Conservation (phyloP, 2,329 filamentous ascomycete species). For the Xylariaceae sp. region DNA sequence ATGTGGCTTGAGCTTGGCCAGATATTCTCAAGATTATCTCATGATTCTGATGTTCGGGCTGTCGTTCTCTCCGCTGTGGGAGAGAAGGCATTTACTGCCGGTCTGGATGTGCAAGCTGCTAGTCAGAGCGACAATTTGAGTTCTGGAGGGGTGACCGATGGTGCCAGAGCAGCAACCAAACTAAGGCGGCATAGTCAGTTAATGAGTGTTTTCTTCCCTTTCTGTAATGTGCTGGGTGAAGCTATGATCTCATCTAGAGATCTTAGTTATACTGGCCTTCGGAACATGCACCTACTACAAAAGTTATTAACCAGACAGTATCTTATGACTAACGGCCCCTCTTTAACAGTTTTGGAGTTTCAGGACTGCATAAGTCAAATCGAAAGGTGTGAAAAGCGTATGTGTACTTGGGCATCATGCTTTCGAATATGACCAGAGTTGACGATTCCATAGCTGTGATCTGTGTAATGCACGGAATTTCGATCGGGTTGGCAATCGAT, state of each 20-base stretch:
- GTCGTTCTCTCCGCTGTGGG: conserved; percentile 79
- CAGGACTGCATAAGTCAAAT: conserved; percentile 72
- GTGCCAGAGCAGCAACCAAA: conserved; percentile 57
- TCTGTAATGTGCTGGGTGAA: too few relatives aligned
- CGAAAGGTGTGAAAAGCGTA: conserved; percentile 86
- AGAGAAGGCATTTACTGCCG: conserved; percentile 78
- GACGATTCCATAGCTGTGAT: conserved; percentile 62
- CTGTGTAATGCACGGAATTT: conserved; percentile 72
- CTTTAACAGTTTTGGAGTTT: conserved; percentile 75
- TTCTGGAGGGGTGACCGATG: conserved; percentile 41
- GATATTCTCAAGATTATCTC: conserved; percentile 69
- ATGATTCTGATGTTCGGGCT: conserved; percentile 67
- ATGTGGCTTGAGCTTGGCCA: conserved; percentile 81
- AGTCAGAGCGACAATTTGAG: conserved; percentile 45
- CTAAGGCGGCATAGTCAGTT: conserved; percentile 65
- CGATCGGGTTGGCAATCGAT: conserved; percentile 75
- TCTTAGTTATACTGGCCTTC: too few relatives aligned
- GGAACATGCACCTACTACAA: too few relatives aligned
- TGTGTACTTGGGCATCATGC: background rate
- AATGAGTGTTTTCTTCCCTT: too few relatives aligned
- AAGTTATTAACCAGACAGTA: too few relatives aligned
- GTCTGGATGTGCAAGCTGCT: conserved; percentile 76
- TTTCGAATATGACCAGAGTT: background rate
- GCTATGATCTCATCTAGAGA: too few relatives aligned
- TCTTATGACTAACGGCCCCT: too few relatives aligned